A percentile compares a stretch with the other conserved stretches of the same genome.
Evolutionary conservation across 2,329 filamentous ascomycete genomes (phyloP).

Genomic region (Alternaria ventricosa): DNA sequence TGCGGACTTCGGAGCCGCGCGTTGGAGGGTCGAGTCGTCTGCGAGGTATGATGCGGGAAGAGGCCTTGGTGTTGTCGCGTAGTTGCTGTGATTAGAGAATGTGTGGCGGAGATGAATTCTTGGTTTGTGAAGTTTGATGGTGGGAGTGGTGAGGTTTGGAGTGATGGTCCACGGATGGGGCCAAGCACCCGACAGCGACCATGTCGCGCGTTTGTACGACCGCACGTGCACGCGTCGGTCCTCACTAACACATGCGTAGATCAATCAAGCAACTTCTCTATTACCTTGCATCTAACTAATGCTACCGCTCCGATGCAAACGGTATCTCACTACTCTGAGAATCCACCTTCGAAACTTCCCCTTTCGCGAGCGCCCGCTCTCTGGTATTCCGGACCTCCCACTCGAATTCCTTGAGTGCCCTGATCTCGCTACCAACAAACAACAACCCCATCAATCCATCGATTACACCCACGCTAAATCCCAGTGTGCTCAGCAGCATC

Average conservation of each 20-base stretch:
- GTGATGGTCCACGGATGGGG: constrained; percentile 4
- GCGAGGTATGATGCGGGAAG: background rate
- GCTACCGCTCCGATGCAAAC: background rate
- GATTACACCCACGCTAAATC: constrained; percentile 75
- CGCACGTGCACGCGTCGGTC: constrained; percentile 23
- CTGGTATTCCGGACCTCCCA: constrained; percentile 73
- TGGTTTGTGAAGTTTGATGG: background rate
- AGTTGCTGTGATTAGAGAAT: background rate
- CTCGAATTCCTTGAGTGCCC: constrained; percentile 86
- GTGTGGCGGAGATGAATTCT: background rate
- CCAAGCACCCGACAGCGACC: constrained; percentile 5
- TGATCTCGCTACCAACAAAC: constrained; percentile 84
- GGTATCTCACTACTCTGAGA: background rate
- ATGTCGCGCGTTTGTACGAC: constrained; percentile 12
- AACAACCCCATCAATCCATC: constrained; percentile 86
- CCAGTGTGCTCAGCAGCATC: constrained; percentile 78
- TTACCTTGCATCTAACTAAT: background rate
- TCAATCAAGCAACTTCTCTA: background rate
- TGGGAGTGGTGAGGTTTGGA: constrained; percentile 15
- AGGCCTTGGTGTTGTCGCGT: background rate
- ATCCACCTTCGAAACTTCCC: constrained; percentile 3
- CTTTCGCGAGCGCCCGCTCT: constrained; percentile 30
- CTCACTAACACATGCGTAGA: background rate
- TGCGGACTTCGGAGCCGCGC: constrained; percentile 19
- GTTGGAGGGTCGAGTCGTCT: background rate